Evolutionary conservation across 2,329 filamentous ascomycete species (phyloP).

Genomic region (Neofusicoccum cordaticola): DNA sequence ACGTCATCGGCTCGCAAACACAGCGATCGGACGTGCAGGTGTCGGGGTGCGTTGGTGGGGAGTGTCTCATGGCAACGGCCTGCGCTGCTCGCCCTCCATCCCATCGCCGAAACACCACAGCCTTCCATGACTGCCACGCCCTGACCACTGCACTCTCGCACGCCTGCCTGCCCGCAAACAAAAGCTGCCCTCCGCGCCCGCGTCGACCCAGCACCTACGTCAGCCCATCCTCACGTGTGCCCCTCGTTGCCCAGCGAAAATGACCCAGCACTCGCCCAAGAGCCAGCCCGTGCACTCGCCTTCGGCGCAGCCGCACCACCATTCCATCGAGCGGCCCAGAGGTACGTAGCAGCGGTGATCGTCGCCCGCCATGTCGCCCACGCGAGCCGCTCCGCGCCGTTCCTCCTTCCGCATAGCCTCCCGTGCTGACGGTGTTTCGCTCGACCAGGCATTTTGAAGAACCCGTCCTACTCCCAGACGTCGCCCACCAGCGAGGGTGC

Average conservation of each 20-base stretch:
- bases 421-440: constrained; percentile 16
- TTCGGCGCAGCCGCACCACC: constrained; percentile 28
- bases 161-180: background rate
- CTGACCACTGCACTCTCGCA: background rate
- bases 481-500: constrained; percentile 44
- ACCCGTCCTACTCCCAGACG: constrained; percentile 57
- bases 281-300: constrained; percentile 31
- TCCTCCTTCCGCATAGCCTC: background rate
- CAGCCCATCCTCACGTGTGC: background rate
- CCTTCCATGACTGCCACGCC: constrained; percentile 3
- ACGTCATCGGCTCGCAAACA: constrained; percentile 9
- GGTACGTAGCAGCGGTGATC: constrained; percentile 28
- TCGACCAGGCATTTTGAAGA: constrained; percentile 83
- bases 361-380: background rate
- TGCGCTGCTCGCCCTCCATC: background rate
- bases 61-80: constrained; percentile 16
- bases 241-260: constrained; percentile 19
- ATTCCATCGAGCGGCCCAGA: constrained; percentile 40
- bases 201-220: background rate
- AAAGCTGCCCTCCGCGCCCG: background rate
- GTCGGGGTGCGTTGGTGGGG: constrained; percentile 10
- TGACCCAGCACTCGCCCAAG: constrained; percentile 35
- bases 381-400: background rate
- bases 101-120: constrained; percentile 11
- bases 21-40: constrained; percentile 7